Percentiles rank a stretch among this genome's conserved stretches.
phyloP scores from a whole-genome alignment of 441 rosid genomes.

The Theobroma grandiflorum region DNA sequence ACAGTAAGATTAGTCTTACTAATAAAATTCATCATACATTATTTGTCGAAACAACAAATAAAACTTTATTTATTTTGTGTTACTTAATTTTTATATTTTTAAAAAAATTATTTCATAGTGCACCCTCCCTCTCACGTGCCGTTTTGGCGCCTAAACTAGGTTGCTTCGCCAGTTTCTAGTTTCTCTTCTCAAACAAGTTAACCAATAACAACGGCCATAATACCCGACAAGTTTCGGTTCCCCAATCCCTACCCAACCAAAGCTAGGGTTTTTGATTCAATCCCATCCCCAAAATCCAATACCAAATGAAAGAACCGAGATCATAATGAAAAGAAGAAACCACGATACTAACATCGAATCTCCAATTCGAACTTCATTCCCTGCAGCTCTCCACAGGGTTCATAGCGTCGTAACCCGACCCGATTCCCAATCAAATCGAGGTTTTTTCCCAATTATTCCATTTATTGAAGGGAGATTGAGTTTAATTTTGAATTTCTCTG shows the following conservation, averaged over 20 bases:
- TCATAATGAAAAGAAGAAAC: slow-evolving; percentile 36
- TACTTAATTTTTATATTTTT: too few species aligned
- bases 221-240: neutral
- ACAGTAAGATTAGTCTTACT: too few species aligned
- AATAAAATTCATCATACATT: too few species aligned
- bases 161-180: neutral
- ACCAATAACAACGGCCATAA: neutral
- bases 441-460: slow-evolving; percentile 16
- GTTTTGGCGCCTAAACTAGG: slow-evolving; percentile 31
- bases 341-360: slow-evolving; percentile 6
- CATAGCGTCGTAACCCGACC: slow-evolving; percentile 24
- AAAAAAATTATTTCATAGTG: too few species aligned
- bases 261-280: slow-evolving; percentile 19
- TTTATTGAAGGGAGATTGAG: neutral
- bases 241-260: neutral
- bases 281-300: neutral
- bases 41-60: too few species aligned
- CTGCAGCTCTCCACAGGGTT: slow-evolving; percentile 8
- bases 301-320: neutral
- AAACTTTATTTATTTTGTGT: too few species aligned
- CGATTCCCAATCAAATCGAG: slow-evolving; percentile 20
- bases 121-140: slow-evolving; percentile 6
- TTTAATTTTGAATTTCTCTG: neutral
- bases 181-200: neutral
- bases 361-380: slow-evolving; percentile 21